phyloP scores from a whole-genome alignment of 805 yeast species.

The Cyberlindnera nakhonratchasimensis region DNA sequence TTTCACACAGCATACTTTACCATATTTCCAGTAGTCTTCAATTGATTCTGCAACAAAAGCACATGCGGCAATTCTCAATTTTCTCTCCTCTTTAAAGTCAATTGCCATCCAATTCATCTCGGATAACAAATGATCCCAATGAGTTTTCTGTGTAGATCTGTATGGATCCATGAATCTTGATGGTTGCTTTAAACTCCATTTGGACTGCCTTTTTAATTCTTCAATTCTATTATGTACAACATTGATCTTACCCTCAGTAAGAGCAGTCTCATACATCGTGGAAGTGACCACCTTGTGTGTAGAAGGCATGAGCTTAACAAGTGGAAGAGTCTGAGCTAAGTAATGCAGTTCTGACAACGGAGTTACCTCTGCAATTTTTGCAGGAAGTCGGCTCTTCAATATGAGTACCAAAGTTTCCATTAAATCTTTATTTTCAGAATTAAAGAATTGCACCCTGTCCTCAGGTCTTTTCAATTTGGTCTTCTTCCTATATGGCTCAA shows the following conservation, averaged over 20 bases:
- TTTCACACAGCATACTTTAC: slow-evolving; percentile 64
- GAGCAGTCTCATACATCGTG: slow-evolving; percentile 77
- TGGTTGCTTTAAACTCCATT: slow-evolving; percentile 92
- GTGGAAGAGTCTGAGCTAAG: slow-evolving; percentile 82
- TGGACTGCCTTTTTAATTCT: slow-evolving; percentile 79
- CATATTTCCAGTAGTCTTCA: slow-evolving; percentile 73
- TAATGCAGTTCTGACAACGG: slow-evolving; percentile 85
- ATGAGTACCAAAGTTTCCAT: slow-evolving; percentile 42
- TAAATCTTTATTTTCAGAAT: slow-evolving; percentile 38
- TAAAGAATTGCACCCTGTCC: slow-evolving; percentile 24
- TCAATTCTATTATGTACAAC: slow-evolving; percentile 89
- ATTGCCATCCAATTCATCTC: slow-evolving; percentile 85
- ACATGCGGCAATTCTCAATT: slow-evolving; percentile 69
- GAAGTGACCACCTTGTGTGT: slow-evolving; percentile 86
- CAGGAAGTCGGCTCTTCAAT: slow-evolving; percentile 50
- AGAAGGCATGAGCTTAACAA: slow-evolving; percentile 74
- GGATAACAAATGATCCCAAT: slow-evolving; percentile 69
- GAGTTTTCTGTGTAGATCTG: slow-evolving; percentile 40
- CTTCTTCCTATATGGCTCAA: background rate
- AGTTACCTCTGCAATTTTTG: slow-evolving; percentile 51
- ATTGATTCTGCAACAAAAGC: slow-evolving; percentile 68
- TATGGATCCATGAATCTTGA: slow-evolving; percentile 63
- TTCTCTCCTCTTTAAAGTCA: slow-evolving; percentile 68
- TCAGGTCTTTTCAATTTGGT: slow-evolving; percentile 15
- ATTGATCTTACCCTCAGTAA: slow-evolving; percentile 87